Base-by-base conservation (phyloP, 805 yeast genomes). In the Tanozyma kutaoensis region DNA sequence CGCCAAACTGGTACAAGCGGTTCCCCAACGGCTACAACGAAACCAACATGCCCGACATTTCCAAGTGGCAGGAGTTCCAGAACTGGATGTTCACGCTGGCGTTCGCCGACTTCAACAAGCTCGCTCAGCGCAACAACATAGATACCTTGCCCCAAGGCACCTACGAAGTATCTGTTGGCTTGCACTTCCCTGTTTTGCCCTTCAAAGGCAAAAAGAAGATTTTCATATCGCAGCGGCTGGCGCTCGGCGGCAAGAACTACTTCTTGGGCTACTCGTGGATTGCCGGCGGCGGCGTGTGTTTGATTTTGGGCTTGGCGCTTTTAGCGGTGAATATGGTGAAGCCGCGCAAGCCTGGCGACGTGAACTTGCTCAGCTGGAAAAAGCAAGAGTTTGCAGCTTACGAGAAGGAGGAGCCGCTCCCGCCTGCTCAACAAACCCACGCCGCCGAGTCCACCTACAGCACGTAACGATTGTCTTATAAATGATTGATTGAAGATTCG, bases 141-240 rank as follows among this genome's bases (percentile, higher is more conserved):
- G 75, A 71, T 22, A 50, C 52, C 2, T 48, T 79, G 34, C 43
- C 50, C 9, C 55, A 58, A 4, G 91, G 91, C 22, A 59, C 59
- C 9, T 80, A 79, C 43, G 72, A 76, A 48, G 55, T 76, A 13
- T 53, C 64, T 22, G 63, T 76, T 22, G 91, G 85, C 0, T 56
- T 79, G 34, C 85, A 80, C 39, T 80, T 79, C 72, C 93, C 93
- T 4, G 88, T 79, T 2, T 55, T 59, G 14, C 72, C 69, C 20
- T 80, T 63, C 46, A 55, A 72, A 5, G 88, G 88, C 29, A 66
- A 68, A 30, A 80, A 80, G 48, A 70, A 65, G 30, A 49, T 80
- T 15, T 79, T 69, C 41, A 37, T 80, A 15, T 67, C 81, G 4
- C 82, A 82, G 23, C 65, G 81, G 34, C 72, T 82, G 2, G 74